A percentile compares a stretch with the other conserved stretches of the same genome.
Evolutionary conservation across 2,329 filamentous ascomycete species (phyloP).

Genomic region (Xylariales sp.): DNA sequence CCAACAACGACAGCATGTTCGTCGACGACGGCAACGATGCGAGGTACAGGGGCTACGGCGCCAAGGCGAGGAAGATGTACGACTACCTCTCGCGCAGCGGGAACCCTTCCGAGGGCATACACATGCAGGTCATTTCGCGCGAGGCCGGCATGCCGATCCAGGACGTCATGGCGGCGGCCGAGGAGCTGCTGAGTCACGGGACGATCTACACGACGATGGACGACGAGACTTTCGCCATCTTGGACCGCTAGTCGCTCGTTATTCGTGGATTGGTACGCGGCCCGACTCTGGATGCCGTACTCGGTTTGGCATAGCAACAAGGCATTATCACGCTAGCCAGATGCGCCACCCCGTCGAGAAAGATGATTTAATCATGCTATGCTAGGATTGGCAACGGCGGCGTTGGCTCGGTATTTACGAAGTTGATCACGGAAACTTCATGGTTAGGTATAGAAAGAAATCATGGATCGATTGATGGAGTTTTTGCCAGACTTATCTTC

Average conservation of each 20-base stretch:
- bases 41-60: slow-evolving; percentile 62
- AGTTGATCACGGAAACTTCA: slow-evolving; percentile 26
- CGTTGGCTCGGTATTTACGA: slow-evolving; percentile 31
- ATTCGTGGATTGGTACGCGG: background rate
- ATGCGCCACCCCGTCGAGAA: slow-evolving; percentile 31
- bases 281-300: background rate
- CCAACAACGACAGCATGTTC: slow-evolving; percentile 65
- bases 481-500: background rate
- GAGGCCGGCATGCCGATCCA: slow-evolving; percentile 72
- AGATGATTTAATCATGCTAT: slow-evolving; percentile 40
- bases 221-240: slow-evolving; percentile 89
- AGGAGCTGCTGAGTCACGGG: slow-evolving; percentile 80
- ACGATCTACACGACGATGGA: slow-evolving; percentile 92
- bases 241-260: slow-evolving; percentile 64
- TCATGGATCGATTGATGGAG: background rate
- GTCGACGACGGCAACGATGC: slow-evolving; percentile 58
- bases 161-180: slow-evolving; percentile 80
- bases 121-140: slow-evolving; percentile 80
- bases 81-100: slow-evolving; percentile 73
- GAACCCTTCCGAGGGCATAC: slow-evolving; percentile 83
- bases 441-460: slow-evolving; percentile 14
- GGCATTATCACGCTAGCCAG: background rate
- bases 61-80: slow-evolving; percentile 76
- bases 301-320: background rate
- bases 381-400: slow-evolving; percentile 23